phyloP scores from a whole-genome alignment of 495 filamentous ascomycete species.

The Immersiella caudata region DNA sequence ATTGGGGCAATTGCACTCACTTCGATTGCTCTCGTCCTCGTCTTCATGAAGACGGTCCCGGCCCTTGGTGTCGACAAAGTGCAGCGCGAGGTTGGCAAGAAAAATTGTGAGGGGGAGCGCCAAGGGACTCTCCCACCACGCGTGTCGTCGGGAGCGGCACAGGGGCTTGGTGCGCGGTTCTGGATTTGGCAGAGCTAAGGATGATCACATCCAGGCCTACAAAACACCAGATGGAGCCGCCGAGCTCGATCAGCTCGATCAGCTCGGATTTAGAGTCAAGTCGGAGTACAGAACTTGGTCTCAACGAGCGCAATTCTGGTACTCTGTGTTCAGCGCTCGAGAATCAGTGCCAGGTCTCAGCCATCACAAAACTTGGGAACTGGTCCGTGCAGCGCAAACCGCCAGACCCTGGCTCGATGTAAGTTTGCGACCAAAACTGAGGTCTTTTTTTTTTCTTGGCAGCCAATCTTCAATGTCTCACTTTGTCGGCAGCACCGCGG shows the following conservation, averaged over 20 bases:
- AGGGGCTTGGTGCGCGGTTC: neutral
- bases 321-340: neutral
- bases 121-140: neutral
- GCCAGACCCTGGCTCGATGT: neutral
- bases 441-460: neutral
- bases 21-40: neutral
- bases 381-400: slow-evolving; percentile 7
- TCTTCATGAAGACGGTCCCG: too few relatives aligned
- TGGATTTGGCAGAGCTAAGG: neutral
- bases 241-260: neutral
- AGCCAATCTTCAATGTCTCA: neutral
- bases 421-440: neutral
- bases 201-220: neutral
- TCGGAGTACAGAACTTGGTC: neutral
- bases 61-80: neutral
- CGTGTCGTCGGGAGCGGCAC: neutral
- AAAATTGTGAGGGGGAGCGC: neutral
- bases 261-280: neutral
- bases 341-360: neutral
- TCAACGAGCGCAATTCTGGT: neutral
- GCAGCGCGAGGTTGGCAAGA: slow-evolving; percentile 1
- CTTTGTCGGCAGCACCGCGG: neutral
- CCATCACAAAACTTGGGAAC: neutral
- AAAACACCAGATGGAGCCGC: neutral
- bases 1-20: neutral